Base-by-base conservation (phyloP, 441 rosid genomes). In the Capsella rubella region DNA sequence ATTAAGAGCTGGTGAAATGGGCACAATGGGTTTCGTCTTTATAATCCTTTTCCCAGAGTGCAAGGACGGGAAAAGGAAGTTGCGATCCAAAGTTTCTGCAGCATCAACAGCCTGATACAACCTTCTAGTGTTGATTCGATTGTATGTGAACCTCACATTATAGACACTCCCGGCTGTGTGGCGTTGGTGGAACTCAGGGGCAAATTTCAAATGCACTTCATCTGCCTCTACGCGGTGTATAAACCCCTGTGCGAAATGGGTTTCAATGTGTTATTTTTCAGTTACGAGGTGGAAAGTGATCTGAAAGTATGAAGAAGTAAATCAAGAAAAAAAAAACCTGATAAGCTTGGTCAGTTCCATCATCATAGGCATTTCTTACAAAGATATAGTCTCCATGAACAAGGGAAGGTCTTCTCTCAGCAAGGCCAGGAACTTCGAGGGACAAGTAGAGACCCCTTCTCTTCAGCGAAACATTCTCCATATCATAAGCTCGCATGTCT, bases 161-260 rank as follows among this genome's bases (percentile, higher is more conserved):
- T 86, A 88, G 61, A 78, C 73, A 78, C 71, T 76, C 79, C 69
- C 78, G 67, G 80, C 56, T 78, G 63, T 59, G 73, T 87, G 85
- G 67, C 34, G 18, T 11, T 18, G 34, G 71, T 88, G 90, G 81
- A 84, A 80, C 59, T 85, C 85, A 25, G 40, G 10, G 45, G 82
- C 86, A 79, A 88, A 88, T 82, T 81, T 84, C 80, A 88, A 50
- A 69, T 65, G 68, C 67, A 88, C 87, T 72, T 86, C 88, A 79
- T 87, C 90, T 5, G 90, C 88, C 76, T 88, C 93, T n/a, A 88
- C 93, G 18, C 89, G 86, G 68, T 88, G 87, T 42, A 88, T 62
- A 74, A 21, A 83, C 57, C 93, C 93, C 93, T 88, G 83, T 18
- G 61, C 52, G 68, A 52, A 49, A 64, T 5, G 31, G 49, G 29